Evolutionary conservation across 768 basidiomycete genomes (phyloP).

Genomic region (Tricholomella constricta): DNA sequence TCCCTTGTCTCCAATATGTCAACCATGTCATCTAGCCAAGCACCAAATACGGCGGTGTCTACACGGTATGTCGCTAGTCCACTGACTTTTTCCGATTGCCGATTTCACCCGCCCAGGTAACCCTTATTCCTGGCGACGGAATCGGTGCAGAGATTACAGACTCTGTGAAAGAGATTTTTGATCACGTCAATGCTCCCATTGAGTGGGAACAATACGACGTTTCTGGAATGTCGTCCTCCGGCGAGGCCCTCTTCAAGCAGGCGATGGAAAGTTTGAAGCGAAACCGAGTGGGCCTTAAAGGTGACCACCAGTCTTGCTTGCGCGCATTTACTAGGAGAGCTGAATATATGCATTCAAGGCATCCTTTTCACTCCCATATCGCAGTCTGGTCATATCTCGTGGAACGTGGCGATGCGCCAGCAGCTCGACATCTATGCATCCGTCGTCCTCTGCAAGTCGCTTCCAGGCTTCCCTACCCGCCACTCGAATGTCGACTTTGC

Average conservation of each 20-base stretch:
- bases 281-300: conserved; percentile 98
- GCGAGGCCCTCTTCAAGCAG: conserved; percentile 94
- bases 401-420: conserved; percentile 99
- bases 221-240: conserved; percentile 91
- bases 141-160: conserved; percentile 97
- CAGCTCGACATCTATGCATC: conserved; percentile 99
- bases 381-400: conserved; percentile 94
- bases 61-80: conserved; percentile 61
- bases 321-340: neutral
- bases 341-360: conserved; percentile 47
- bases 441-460: conserved; percentile 96
- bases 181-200: conserved; percentile 96
- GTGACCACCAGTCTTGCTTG: conserved; percentile 43
- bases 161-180: conserved; percentile 99
- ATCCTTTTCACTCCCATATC: conserved; percentile 99
- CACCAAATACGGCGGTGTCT: conserved; percentile 91
- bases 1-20: conserved; percentile 14
- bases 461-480: conserved; percentile 94
- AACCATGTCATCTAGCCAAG: conserved; percentile 51
- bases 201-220: conserved; percentile 99
- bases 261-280: conserved; percentile 98
- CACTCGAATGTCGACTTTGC: conserved; percentile 98
- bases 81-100: conserved; percentile 16
- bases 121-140: conserved; percentile 97
- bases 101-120: conserved; percentile 61